These are phyloP conservation scores for Paragyromitra xinjiangensis DNA, from an alignment of 495 filamentous ascomycete genomes.

Conservation along the genomic window DNA sequence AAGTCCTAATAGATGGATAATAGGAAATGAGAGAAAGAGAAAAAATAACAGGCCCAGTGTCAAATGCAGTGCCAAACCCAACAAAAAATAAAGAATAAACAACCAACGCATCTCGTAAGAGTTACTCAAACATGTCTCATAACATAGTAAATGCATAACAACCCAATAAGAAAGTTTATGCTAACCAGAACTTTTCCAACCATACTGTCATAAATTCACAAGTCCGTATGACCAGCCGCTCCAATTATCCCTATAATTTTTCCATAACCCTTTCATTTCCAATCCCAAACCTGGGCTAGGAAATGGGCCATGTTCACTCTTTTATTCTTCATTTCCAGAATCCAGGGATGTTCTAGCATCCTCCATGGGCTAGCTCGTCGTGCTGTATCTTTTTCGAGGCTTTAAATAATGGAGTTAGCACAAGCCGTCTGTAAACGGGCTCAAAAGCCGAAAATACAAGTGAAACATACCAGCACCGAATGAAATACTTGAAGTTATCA, in stretches of 20 bases:
- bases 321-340: slow-evolving; percentile 92
- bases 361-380: slow-evolving; percentile 94
- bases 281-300: slow-evolving; percentile 92
- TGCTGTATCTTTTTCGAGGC: slow-evolving; percentile 89
- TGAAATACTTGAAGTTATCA: slow-evolving; percentile 97
- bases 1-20: slow-evolving; percentile 9
- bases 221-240: slow-evolving; percentile 25
- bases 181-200: slow-evolving; percentile 50
- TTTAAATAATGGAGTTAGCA: slow-evolving; percentile 59
- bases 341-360: slow-evolving; percentile 99
- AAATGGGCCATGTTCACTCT: slow-evolving; percentile 97
- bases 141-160: slow-evolving; percentile 40
- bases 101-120: slow-evolving; percentile 30
- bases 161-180: slow-evolving; percentile 52
- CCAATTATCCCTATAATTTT: not conserved
- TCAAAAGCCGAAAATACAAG: slow-evolving; percentile 6
- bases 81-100: slow-evolving; percentile 16
- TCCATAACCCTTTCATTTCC: slow-evolving; percentile 65
- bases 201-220: slow-evolving; percentile 39
- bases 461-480: slow-evolving; percentile 92
- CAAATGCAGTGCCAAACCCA: slow-evolving; percentile 42
- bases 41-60: slow-evolving; percentile 20
- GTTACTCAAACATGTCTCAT: slow-evolving; percentile 38
- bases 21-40: not conserved
- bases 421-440: not conserved